Evolutionary conservation across 805 yeast species (phyloP), one percentile per base, ranked within the genome.

Genomic region (Phaffomyces opuntiae): DNA sequence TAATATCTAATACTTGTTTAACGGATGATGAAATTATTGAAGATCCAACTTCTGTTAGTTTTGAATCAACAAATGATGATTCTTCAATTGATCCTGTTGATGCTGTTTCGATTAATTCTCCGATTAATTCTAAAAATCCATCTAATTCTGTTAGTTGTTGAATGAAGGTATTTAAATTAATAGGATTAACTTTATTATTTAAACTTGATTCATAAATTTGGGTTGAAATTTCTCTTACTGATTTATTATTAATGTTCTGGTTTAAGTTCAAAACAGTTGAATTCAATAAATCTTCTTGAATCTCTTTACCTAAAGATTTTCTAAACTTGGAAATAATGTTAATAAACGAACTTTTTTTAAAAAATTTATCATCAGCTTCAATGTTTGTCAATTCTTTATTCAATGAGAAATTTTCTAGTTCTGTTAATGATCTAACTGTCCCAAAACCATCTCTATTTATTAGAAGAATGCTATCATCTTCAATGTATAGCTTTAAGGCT

Each of bases 401-500:
- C 43, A 52, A 56, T 48, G 53, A 61, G 27, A 63, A 57, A 14
- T 57, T 17, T 47, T 72, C 78, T 39, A 67, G 35, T 0, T 54
- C 51, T 0, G 72, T 55, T 12, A 65, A 47, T 7, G 58, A 52
- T 43, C 70, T 67, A 9, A 73, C 45, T 5, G 67, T 46, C 0
- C 75, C 62, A 26, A 60, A 59, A 8, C 61, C 65, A 12, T 55
- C 53, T 12, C 67, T 61, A 49, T 72, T 74, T 45, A 68, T 47
- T 3, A 71, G 50, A 17, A 64, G 50, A 12, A 56, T 60, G 49
- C 61, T 36, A 16, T 57, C 62, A 2, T 63, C 59, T 36, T 67
- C 72, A 24, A 68, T 53, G n/a, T 64, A 63, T 1, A 84, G 56
- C 1, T 80, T 66, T 35, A 87, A 68, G 0, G 83, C 72, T 55